Evolutionary conservation across 768 basidiomycete genomes (phyloP), one percentile per base, ranked within the genome.

Genomic region (Cystofilobasidium capitatum): DNA sequence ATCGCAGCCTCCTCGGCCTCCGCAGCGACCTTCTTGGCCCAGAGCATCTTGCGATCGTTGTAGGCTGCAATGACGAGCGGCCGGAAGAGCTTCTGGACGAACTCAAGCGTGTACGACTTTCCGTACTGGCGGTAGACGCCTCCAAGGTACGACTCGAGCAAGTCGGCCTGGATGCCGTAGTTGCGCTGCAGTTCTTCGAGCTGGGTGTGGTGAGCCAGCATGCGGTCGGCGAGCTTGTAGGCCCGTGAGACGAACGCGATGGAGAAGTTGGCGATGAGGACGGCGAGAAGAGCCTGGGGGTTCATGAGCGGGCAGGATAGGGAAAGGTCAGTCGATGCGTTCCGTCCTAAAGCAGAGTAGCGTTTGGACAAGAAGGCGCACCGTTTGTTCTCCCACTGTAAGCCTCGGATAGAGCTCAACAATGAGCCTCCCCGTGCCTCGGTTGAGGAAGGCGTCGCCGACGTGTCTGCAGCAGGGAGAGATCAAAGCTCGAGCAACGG

Each of bases 371-470:
- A 10, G 10, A 26, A 22, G 24, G 6, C 59, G 37, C 24, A 61
- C 59, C 37, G 59, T 61, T 26, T 40, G 59, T 17, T 61, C 59
- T 7, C 59, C 59, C 17, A 61, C 59, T 24, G 59, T 36, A 12
- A 61, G 26, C 3, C 59, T 22, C 1, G 59, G 59, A 17, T 61
- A 61, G 3, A 40, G 26, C 17, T 31, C 16, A 16, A 24, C 8
- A 40, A 61, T 61, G 26, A 61, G 22, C 7, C 39, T 26, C 20
- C 40, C 40, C 4, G 29, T 45, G 6, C 37, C 37, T 22, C 40
- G 59, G 42, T 61, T 61, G 59, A 61, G 59, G 8, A 61, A 24
- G 3, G 59, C 40, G 29, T 61, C 59, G 40, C 59, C 59, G 59
- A 61, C 40, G 29, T 61, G 40, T 20, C 59, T 61, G 40, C 26